A percentile compares a stretch with the other conserved stretches of the same genome.
These are phyloP conservation scores for Discostella pseudostelligera DNA, from an alignment of 108 stramenopile genomes.

Conservation along the genomic window DNA sequence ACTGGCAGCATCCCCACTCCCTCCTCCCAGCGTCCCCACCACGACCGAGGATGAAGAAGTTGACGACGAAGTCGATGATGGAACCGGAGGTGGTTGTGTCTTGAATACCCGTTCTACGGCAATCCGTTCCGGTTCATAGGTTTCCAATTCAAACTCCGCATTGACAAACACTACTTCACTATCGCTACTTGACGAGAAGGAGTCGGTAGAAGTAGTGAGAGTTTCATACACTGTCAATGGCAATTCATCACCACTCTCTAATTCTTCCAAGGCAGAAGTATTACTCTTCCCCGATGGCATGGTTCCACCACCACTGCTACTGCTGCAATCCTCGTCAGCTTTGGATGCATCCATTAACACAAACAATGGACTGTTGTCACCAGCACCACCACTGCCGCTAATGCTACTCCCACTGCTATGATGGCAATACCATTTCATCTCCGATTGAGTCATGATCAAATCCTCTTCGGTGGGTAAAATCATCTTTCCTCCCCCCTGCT, in stretches of 20 bases:
- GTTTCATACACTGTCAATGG: slow-evolving; percentile 63
- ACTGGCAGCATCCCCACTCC: neutral
- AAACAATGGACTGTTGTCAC: slow-evolving; percentile 45
- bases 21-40: neutral
- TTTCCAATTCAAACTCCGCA: slow-evolving; percentile 60
- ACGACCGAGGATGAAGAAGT: neutral
- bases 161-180: slow-evolving; percentile 50
- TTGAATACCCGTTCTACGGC: slow-evolving; percentile 77
- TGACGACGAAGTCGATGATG: neutral
- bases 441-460: slow-evolving; percentile 45
- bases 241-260: slow-evolving; percentile 36
- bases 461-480: slow-evolving; percentile 52
- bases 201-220: slow-evolving; percentile 6
- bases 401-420: neutral
- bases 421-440: slow-evolving; percentile 50
- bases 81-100: slow-evolving; percentile 32
- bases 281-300: neutral
- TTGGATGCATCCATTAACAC: slow-evolving; percentile 41
- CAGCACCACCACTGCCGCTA: slow-evolving; percentile 14
- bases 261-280: slow-evolving; percentile 7
- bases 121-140: slow-evolving; percentile 73
- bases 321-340: slow-evolving; percentile 4
- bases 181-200: neutral
- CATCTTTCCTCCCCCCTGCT: too few species aligned
- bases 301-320: too few species aligned